Evolutionary conservation across 2,329 filamentous ascomycete genomes (phyloP), one percentile per base, ranked within the genome.

Genomic region (Trichoderma asperellum): DNA sequence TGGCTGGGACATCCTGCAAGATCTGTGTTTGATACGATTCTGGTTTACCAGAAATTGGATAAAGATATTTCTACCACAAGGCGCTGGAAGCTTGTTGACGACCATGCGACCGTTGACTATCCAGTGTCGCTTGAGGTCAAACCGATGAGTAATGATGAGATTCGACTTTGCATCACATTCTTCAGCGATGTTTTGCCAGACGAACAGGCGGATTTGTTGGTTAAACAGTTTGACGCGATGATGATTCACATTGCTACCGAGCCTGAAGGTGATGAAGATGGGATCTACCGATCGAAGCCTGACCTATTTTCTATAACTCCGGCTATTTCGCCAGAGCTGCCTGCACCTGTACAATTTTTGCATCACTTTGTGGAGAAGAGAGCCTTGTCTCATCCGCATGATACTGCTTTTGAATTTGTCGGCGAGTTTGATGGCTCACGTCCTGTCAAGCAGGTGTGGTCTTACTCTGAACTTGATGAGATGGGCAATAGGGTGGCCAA

Each of bases 111-210:
- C 1, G 88, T 92, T 2, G 92, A 96, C 73, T 97, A 95, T 77
- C 83, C 91, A 0, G 81, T 96, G 0, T 97, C 95, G 0, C 81
- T 97, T 24, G 94, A 97, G 77, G 79, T 96, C 40, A 88, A 94
- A 70, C 88, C 90, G 0, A 77, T 75, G 0, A 65, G 73, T 0
- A 73, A 80, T 0, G 84, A 83, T 0, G 74, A 77, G 2, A 74
- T 97, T 1, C 78, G 82, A 14, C 82, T 96, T 8, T 87, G 89
- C 10, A 77, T 96, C 24, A 94, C 91, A 0, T 91, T 88, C 72
- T 84, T 87, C 71, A 82, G 84, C 16, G 84, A 90, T 70, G 72
- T 92, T 2, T 76, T 97, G 10, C 93, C 94, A 0, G 57, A 72
- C 1, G 83, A 89, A 65, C 94, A 97, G 74, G 92, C 91, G 0